Evolutionary conservation across 2,329 filamentous ascomycete genomes (phyloP), one percentile per base, ranked within the genome.

Genomic region (Stemphylium vesicarium): DNA sequence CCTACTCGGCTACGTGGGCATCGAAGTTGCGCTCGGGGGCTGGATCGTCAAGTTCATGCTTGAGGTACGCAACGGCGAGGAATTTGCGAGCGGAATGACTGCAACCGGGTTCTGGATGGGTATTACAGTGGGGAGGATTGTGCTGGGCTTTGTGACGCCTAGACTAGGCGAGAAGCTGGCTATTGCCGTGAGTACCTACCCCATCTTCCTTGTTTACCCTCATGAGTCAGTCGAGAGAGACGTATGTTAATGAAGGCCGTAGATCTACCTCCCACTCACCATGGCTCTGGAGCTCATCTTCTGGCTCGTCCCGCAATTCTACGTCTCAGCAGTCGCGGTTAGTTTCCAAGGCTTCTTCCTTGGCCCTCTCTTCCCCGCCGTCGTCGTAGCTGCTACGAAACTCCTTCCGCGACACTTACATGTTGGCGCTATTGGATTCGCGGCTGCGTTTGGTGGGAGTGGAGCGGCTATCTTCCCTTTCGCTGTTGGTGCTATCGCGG

Each of bases 1-100:
- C 71, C 78, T 96, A 12, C 82, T 96, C 4, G 85, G 86, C 8
- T 96, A 96, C 66, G 88, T 94, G 0, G 92, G 92, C 4, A 82
- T 85, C 5, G 92, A 96, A 75, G 88, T 92, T 56, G 86, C 85
- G 0, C 78, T 92, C 2, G 88, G 88, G 16, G 91, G 91, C 13
- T 95, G 91, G 91, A 88, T 96, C 59, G 88, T 91, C 43, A 88
- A 88, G 0, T 68, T 96, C 71, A 96, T 96, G 90, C 85, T 93
- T n/a, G 80, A 84, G 16, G 87, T 92, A 20, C 84, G 92, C 12
- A 74, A 88, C 33, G 90, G 87, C 3, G 82, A 80, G 20, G 79
- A 85, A 0, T 94, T 95, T 67, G 82, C 86, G 2, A 87, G 88
- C 31, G 91, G 91, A 2, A 85, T 95, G 77, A 86, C 85, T 0